Percentiles rank a stretch among this genome's conserved stretches.
These are phyloP conservation scores for Saccharum hybrid DNA, from an alignment of 202 grass and related monocot genomes.

Conservation along the genomic window DNA sequence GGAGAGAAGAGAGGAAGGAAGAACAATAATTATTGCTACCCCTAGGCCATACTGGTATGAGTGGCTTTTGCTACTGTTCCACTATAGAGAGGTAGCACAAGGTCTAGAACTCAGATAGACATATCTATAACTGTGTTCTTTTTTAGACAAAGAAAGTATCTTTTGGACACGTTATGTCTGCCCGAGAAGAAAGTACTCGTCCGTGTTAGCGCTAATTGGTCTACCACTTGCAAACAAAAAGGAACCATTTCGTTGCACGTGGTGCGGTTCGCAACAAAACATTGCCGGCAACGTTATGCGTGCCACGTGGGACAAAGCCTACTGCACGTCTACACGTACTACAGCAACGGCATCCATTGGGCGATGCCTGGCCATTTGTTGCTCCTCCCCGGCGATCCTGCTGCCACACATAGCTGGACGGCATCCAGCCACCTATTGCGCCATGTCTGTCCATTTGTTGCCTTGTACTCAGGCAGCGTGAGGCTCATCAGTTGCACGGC, in stretches of 20 bases:
- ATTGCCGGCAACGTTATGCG: not conserved
- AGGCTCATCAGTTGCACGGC: not conserved
- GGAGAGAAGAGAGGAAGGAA: too few relatives aligned
- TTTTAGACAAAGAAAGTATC: not conserved
- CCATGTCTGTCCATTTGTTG: not conserved
- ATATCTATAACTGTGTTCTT: too few relatives aligned
- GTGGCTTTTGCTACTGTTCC: too few relatives aligned
- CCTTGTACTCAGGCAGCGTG: not conserved
- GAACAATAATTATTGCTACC: too few relatives aligned
- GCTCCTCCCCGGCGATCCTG: not conserved
- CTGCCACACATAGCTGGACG: not conserved
- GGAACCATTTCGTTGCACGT: constrained; percentile 32
- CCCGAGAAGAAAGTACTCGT: not conserved
- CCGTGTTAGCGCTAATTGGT: not conserved
- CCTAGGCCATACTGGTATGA: too few relatives aligned
- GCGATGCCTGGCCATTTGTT: not conserved
- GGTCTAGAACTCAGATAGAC: not conserved
- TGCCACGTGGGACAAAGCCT: not conserved
- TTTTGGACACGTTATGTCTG: not conserved
- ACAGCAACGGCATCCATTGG: not conserved
- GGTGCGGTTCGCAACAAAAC: constrained; percentile 17
- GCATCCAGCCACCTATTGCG: not conserved
- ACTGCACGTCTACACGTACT: not conserved
- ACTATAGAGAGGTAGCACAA: too few relatives aligned
- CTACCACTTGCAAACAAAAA: constrained; percentile 15